Evolutionary conservation across 2,329 filamentous ascomycete genomes (phyloP).

Genomic region (Fusarium drepaniforme): DNA sequence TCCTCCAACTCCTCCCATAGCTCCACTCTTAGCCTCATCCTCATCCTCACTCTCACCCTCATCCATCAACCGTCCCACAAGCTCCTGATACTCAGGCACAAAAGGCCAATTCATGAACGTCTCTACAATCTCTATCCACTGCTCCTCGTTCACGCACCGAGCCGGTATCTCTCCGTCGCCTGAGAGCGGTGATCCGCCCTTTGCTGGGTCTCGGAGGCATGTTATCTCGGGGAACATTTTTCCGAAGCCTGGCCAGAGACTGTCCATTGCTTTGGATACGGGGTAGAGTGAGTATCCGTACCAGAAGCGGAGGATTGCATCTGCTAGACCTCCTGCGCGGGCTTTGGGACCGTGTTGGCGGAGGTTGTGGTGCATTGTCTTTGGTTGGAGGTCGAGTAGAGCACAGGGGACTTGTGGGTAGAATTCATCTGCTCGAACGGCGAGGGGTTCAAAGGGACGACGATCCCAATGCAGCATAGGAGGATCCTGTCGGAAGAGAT

Average conservation of each 20-base stretch:
- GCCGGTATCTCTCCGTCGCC: conserved; percentile 58
- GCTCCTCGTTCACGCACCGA: conserved; percentile 63
- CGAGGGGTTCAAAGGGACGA: conserved; percentile 77
- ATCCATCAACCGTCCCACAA: conserved; percentile 59
- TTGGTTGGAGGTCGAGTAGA: conserved; percentile 77
- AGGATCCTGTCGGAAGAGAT: conserved; percentile 61
- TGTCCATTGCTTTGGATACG: conserved; percentile 60
- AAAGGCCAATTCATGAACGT: conserved; percentile 78
- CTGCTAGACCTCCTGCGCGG: conserved; percentile 63
- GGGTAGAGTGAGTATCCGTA: conserved; percentile 60
- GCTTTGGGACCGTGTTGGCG: conserved; percentile 58
- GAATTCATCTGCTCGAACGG: conserved; percentile 70
- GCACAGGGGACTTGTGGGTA: conserved; percentile 69
- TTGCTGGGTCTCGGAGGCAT: conserved; percentile 59
- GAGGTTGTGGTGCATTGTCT: conserved; percentile 61
- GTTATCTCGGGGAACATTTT: conserved; percentile 63
- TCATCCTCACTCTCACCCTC: conserved; percentile 41
- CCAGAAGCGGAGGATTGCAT: conserved; percentile 58
- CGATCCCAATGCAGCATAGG: conserved; percentile 76
- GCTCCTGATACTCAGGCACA: conserved; percentile 60
- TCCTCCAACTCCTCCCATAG: conserved; percentile 14
- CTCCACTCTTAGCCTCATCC: conserved; percentile 41
- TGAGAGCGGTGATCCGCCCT: conserved; percentile 58
- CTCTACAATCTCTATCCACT: conserved; percentile 69
- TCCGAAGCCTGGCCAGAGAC: conserved; percentile 70